Base-by-base conservation (phyloP, 345 rosid genomes). In the Turnera subulata region DNA sequence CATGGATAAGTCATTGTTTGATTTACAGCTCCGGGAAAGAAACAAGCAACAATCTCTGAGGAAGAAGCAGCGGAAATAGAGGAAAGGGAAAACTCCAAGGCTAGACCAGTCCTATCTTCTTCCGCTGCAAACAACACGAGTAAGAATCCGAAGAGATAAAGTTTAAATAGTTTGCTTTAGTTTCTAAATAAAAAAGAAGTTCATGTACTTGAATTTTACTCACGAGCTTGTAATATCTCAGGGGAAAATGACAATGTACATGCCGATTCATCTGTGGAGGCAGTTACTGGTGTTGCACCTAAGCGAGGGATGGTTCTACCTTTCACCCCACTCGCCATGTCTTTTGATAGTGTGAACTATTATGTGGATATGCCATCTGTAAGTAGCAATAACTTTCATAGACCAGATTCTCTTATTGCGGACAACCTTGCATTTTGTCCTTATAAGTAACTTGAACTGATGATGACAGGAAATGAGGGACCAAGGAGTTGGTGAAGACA, bases 291-390 rank as follows among this genome's bases (percentile, higher is more conserved):
- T 44, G 67, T 68, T 60, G 61, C 73, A 16, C 68, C 70, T 0
- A 85, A 85, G 78, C 76, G 78, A 80, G 96, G 96, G 69, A 83
- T 85, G 89, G 82, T 81, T 73, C 79, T 88, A 55, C 96, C 93
- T 53, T 88, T 88, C 81, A 76, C 82, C 22, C 93, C 92, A 22
- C 81, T 80, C 11, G 80, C 88, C 15, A 85, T 88, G 96, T 83
- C 96, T 4, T 88, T 88, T 16, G 79, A 83, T 43, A 62, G 60
- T 29, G 83, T 88, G 44, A 73, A 82, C 50, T 88, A 85, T 76
- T 81, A 67, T 24, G 96, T 88, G 0, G 90, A 85, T 64, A 88
- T 88, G 89, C 96, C 96, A 42, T 59, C 80, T 38, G 96, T 88
- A 74, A 77, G 76, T 11, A 29, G 18, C 26, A 22, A 70, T 59